Conservation (phyloP, 805 yeast genomes). For the Cyberlindnera americana region DNA sequence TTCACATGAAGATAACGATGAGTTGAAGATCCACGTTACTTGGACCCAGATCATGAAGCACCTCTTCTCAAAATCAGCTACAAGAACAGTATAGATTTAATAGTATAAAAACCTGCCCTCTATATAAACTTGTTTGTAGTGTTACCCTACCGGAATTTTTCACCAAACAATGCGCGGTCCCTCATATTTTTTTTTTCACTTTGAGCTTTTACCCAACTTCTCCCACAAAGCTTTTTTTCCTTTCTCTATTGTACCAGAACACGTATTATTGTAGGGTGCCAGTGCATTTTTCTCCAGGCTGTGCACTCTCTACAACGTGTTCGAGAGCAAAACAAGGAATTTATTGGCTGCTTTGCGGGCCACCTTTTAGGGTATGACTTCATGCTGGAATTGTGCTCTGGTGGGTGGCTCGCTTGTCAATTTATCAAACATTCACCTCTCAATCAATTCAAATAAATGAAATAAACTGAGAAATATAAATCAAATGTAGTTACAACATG, state of each 20-base stretch:
- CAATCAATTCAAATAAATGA: neutral
- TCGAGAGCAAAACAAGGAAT: slow-evolving; percentile 5
- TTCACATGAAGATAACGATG: slow-evolving; percentile 28
- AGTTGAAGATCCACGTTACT: slow-evolving; percentile 20
- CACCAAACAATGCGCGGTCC: neutral
- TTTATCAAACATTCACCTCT: neutral
- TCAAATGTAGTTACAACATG: neutral
- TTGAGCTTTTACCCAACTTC: too few species aligned
- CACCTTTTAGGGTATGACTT: neutral
- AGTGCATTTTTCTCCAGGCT: slow-evolving; percentile 8
- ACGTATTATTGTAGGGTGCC: slow-evolving; percentile 16
- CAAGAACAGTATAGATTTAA: slow-evolving; percentile 4
- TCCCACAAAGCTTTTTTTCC: neutral
- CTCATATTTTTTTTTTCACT: neutral
- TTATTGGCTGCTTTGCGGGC: neutral
- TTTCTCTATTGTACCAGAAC: slow-evolving; percentile 8
- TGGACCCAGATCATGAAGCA: neutral
- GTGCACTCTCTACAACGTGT: slow-evolving; percentile 15
- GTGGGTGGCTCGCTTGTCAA: neutral
- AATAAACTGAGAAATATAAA: neutral
- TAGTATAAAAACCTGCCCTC: too few species aligned
- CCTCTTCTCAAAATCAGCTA: slow-evolving; percentile 12
- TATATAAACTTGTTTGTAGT: too few species aligned
- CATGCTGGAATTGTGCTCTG: slow-evolving; percentile 2
- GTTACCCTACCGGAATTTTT: slow-evolving; percentile 2